phyloP scores from a whole-genome alignment of 441 rosid species.

The Syzygium syzygioides region DNA sequence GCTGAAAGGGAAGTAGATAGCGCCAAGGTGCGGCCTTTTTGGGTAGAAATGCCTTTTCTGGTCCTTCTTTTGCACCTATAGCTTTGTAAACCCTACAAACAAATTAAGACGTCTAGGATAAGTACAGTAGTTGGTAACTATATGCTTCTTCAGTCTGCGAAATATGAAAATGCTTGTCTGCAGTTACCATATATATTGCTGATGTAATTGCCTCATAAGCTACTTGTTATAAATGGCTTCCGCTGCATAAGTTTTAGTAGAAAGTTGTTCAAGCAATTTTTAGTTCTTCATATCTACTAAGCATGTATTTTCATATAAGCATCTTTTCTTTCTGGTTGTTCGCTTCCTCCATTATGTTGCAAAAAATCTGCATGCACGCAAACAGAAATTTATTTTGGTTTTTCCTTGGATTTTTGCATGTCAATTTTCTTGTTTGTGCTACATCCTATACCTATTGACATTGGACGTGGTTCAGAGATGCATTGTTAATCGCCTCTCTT shows the following conservation, averaged over 20 bases:
- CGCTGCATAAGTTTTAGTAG: background rate
- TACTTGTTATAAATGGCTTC: background rate
- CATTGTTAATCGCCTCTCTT: background rate
- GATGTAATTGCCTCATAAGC: background rate
- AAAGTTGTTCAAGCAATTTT: background rate
- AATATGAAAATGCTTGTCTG: background rate
- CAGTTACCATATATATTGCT: background rate
- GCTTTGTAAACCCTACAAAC: background rate
- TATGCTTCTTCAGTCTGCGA: background rate
- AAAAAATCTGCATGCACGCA: background rate
- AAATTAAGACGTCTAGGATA: background rate
- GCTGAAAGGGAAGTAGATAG: background rate
- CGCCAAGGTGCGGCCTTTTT: background rate
- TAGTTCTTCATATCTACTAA: background rate
- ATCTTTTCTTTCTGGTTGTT: background rate
- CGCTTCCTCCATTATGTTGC: background rate
- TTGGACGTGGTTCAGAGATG: background rate
- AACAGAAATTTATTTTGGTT: background rate
- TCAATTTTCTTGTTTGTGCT: background rate
- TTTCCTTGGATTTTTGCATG: background rate
- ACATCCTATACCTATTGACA: background rate
- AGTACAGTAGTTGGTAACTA: background rate
- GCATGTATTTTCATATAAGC: background rate
- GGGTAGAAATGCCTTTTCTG: background rate
- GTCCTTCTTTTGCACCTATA: background rate